Evolutionary conservation across 2,329 filamentous ascomycete genomes (phyloP).

Genomic region (Colletotrichum sp.): DNA sequence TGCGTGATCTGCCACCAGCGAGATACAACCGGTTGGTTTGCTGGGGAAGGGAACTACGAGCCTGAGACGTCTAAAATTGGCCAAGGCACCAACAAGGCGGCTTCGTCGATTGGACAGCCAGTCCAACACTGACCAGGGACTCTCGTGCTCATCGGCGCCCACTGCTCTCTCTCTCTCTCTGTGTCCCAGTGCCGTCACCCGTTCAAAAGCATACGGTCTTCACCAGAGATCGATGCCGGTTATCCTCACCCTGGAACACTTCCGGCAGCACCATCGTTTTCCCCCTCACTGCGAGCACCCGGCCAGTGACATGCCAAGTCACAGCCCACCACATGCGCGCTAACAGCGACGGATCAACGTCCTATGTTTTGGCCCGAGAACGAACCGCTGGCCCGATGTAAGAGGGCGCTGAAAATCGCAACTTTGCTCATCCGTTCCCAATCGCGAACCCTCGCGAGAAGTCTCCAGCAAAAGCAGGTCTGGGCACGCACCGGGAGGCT

Average conservation of each 20-base stretch:
- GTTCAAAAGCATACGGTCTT: not conserved
- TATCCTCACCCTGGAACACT: conserved; percentile 3
- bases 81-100: not conserved
- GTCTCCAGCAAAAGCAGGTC: not conserved
- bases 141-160: not conserved
- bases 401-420: conserved; percentile 3
- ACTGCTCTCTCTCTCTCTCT: not conserved
- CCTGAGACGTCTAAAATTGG: conserved; percentile 19
- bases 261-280: conserved; percentile 10
- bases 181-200: not conserved
- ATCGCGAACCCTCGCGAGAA: not conserved
- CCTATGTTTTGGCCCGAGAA: not conserved
- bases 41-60: not conserved
- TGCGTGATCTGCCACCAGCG: conserved; percentile 3
- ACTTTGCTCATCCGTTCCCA: conserved; percentile 5
- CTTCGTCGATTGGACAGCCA: not conserved
- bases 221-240: not conserved
- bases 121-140: not conserved
- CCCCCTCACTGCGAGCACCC: not conserved
- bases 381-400: conserved; percentile 7
- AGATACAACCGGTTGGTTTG: not conserved
- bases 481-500: conserved; percentile 8
- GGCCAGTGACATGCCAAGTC: not conserved
- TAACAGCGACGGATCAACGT: not conserved
- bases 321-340: not conserved